Evolutionary conservation across 1,284 basidiomycete species (phyloP).

Genomic region (Mrakiaceae sp.): DNA sequence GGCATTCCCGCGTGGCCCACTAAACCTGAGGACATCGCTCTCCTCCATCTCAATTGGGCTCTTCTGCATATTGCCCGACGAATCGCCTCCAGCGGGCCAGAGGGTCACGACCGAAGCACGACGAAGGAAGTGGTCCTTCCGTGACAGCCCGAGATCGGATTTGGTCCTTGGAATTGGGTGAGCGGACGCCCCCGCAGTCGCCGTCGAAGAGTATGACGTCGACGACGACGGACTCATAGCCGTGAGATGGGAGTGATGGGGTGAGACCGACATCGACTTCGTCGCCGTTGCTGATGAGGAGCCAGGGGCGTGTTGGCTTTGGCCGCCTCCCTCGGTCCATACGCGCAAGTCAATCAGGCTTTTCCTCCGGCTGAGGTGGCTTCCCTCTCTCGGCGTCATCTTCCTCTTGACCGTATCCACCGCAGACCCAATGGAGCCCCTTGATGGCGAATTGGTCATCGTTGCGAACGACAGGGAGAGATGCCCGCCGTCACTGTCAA

Average conservation of each 20-base stretch:
- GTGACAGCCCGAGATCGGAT: slow-evolving; percentile 9
- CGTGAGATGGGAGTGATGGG: no score
- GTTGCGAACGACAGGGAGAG: neutral
- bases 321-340: neutral
- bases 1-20: no score
- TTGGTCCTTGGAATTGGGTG: slow-evolving; percentile 5
- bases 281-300: no score
- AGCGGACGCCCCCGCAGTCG: neutral
- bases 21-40: neutral
- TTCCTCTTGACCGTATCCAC: slow-evolving; percentile 9
- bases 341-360: neutral
- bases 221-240: no score
- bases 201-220: no score
- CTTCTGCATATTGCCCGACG: no score
- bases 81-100: neutral
- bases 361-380: slow-evolving; percentile 4
- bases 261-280: no score
- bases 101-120: slow-evolving; percentile 11
- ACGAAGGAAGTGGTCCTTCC: slow-evolving; percentile 5
- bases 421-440: neutral
- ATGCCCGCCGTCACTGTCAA: neutral
- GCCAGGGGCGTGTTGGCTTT: no score
- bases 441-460: neutral
- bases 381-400: neutral
- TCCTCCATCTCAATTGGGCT: neutral